phyloP scores from a whole-genome alignment of 257 asterid species.

The Ilex asprella region DNA sequence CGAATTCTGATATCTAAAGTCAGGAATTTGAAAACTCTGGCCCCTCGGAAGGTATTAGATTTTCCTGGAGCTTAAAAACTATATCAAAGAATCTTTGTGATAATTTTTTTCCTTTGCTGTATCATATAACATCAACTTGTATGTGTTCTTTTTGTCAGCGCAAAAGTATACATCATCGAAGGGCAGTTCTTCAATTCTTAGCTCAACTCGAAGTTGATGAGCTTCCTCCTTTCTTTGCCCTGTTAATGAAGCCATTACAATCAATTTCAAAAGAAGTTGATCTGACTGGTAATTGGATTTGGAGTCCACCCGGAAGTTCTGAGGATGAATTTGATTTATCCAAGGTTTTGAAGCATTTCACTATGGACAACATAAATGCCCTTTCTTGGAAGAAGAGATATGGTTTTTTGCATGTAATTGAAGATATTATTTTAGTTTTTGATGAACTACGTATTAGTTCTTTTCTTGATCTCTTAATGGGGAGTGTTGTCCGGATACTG shows the following conservation, averaged over 20 bases:
- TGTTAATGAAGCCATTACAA: slow-evolving; percentile 60
- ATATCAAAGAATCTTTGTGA: no score
- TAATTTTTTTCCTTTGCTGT: no score
- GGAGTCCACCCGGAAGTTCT: slow-evolving; percentile 24
- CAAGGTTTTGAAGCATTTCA: slow-evolving; percentile 49
- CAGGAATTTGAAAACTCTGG: slow-evolving; percentile 66
- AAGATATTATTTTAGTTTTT: slow-evolving; percentile 72
- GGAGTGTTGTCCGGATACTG: slow-evolving; percentile 56
- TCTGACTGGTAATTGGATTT: slow-evolving; percentile 19
- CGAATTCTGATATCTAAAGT: slow-evolving; percentile 76
- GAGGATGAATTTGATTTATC: slow-evolving; percentile 31
- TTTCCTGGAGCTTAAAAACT: neutral
- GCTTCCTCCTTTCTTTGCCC: slow-evolving; percentile 76
- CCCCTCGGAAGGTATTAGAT: slow-evolving; percentile 61
- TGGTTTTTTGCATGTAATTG: slow-evolving; percentile 77
- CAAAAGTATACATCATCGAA: slow-evolving; percentile 62
- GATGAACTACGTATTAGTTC: slow-evolving; percentile 67
- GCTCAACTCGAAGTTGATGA: slow-evolving; percentile 77
- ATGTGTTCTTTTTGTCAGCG: slow-evolving; percentile 38
- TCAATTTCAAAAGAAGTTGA: slow-evolving; percentile 37
- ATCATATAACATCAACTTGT: neutral
- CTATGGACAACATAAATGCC: slow-evolving; percentile 36
- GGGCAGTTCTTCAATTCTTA: slow-evolving; percentile 77
- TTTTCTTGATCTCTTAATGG: slow-evolving; percentile 68
- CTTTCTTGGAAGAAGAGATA: slow-evolving; percentile 73